Evolutionary conservation across 257 asterid genomes (phyloP).

Genomic region (Gynochthodes officinalis): DNA sequence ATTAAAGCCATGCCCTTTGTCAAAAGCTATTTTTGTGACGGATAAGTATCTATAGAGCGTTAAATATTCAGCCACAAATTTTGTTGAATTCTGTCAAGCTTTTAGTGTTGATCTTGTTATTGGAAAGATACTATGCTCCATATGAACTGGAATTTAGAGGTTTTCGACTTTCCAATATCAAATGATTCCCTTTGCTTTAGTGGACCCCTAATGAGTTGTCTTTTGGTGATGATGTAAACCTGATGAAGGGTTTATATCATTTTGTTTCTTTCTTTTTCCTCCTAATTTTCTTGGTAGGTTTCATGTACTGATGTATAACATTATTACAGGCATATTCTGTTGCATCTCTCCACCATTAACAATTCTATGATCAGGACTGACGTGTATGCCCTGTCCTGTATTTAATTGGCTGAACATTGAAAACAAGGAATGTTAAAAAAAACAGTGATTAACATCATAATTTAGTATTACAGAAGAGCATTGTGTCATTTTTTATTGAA

Average conservation of each 20-base stretch:
- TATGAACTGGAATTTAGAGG: constrained; percentile 19
- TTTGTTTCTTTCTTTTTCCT: constrained; percentile 1
- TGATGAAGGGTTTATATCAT: constrained; percentile 5
- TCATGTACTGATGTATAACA: not conserved
- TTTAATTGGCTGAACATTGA: not conserved
- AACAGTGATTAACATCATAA: not conserved
- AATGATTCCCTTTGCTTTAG: constrained; percentile 12
- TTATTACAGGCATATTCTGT: constrained; percentile 8
- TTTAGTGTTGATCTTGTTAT: constrained; percentile 13
- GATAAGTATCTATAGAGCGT: not conserved
- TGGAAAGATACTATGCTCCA: constrained; percentile 16
- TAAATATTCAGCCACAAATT: constrained; percentile 9
- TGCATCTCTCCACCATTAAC: not conserved
- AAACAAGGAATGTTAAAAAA: not conserved
- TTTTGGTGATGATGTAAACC: constrained; percentile 17
- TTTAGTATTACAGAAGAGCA: not conserved
- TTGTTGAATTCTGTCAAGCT: constrained; percentile 1
- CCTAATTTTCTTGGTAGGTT: not conserved
- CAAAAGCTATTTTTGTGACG: not conserved
- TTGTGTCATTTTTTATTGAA: not conserved
- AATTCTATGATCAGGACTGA: not conserved
- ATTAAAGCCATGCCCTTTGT: not conserved
- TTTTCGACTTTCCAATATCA: constrained; percentile 12
- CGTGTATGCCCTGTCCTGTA: not conserved
- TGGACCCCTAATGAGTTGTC: constrained; percentile 21